Conservation (phyloP, 768 basidiomycete species). For the Panellus pusillus region DNA sequence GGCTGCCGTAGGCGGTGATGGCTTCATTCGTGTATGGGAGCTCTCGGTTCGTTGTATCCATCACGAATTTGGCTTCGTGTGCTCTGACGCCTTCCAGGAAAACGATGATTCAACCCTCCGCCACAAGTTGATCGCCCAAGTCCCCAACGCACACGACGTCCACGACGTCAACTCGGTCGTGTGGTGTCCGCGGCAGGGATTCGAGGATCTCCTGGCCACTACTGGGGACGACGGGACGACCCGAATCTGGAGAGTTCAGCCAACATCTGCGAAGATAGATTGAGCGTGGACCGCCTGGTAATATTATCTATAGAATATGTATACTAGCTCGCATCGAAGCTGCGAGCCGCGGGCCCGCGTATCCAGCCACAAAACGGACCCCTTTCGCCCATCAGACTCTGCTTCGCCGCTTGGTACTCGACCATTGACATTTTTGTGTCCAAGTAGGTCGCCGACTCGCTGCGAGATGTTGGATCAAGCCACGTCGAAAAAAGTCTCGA, state of each 20-base stretch:
- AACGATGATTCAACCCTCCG: constrained; percentile 24
- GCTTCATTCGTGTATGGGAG: constrained; percentile 79
- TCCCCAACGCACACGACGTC: constrained; percentile 74
- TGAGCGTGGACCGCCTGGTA: not conserved
- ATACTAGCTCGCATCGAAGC: not conserved
- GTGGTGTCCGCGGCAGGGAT: constrained; percentile 77
- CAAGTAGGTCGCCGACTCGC: constrained; percentile 41
- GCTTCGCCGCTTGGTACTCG: constrained; percentile 55
- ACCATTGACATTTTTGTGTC: constrained; percentile 40
- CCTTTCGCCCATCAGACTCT: constrained; percentile 39
- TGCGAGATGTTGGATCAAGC: constrained; percentile 7
- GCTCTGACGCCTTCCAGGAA: constrained; percentile 25
- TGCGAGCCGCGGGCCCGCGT: constrained; percentile 7
- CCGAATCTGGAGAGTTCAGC: constrained; percentile 69
- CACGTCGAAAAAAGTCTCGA: not conserved
- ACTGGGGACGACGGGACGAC: constrained; percentile 84
- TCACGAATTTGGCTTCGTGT: constrained; percentile 4
- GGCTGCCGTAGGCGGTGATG: constrained; percentile 86
- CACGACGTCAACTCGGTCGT: constrained; percentile 82
- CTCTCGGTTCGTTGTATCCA: constrained; percentile 47
- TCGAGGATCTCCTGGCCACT: constrained; percentile 70
- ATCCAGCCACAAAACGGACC: constrained; percentile 67
- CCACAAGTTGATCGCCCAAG: constrained; percentile 54
- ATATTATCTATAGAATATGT: not conserved
- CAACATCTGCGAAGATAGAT: not conserved